Conservation (phyloP, 148 eudicot species). For the Vaccinium macrocarpon region DNA sequence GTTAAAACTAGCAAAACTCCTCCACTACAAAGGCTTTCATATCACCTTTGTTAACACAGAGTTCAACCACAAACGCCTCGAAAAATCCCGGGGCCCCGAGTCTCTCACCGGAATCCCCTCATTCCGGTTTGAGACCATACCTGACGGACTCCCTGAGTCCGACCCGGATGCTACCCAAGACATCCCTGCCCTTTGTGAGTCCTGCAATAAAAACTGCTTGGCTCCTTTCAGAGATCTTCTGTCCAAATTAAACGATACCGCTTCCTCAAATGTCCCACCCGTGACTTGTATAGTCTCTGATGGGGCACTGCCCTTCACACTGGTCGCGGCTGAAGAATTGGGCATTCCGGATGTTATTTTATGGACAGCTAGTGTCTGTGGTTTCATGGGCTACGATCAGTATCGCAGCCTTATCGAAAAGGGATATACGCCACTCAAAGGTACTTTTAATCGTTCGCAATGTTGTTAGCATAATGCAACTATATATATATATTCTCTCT, state of each 20-base stretch:
- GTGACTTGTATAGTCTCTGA: slow-evolving; percentile 36
- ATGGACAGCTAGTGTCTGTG: slow-evolving; percentile 35
- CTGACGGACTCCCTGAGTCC: slow-evolving; percentile 22
- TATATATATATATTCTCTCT: too few species aligned
- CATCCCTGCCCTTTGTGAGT: slow-evolving; percentile 19
- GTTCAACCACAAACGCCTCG: slow-evolving; percentile 20
- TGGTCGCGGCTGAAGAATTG: slow-evolving; percentile 27
- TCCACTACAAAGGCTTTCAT: slow-evolving; percentile 20
- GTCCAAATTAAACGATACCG: slow-evolving; percentile 12
- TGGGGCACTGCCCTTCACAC: slow-evolving; percentile 20
- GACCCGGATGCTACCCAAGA: slow-evolving; percentile 23
- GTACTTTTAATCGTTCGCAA: background rate
- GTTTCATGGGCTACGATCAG: slow-evolving; percentile 23
- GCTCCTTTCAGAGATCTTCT: slow-evolving; percentile 26
- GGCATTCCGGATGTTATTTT: slow-evolving; percentile 29
- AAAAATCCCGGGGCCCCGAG: slow-evolving; percentile 11
- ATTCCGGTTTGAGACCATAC: slow-evolving; percentile 22
- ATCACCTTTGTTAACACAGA: slow-evolving; percentile 28
- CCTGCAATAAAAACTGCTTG: slow-evolving; percentile 18
- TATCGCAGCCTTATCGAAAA: slow-evolving; percentile 25
- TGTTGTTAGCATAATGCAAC: background rate
- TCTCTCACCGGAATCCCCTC: slow-evolving; percentile 15
- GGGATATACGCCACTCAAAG: slow-evolving; percentile 34
- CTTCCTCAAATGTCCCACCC: slow-evolving; percentile 22
- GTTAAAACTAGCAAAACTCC: slow-evolving; percentile 25